phyloP scores from a whole-genome alignment of 1,284 basidiomycete genomes.

The Apiotrichum gracile region DNA sequence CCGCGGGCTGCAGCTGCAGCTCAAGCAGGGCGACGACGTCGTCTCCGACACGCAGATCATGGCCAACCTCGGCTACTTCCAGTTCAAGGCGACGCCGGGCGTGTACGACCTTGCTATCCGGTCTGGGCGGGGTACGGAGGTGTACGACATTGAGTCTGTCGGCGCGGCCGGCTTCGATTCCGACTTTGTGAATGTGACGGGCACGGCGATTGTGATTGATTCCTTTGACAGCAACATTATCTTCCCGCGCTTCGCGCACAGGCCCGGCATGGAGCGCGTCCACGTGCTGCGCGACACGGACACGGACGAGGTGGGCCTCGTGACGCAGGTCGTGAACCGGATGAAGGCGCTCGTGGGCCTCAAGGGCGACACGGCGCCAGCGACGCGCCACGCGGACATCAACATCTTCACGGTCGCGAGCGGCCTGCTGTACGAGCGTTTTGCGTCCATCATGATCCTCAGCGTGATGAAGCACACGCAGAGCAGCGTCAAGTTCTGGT shows the following conservation, averaged over 20 bases:
- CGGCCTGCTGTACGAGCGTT: constrained; percentile 93
- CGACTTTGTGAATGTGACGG: constrained; percentile 58
- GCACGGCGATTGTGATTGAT: constrained; percentile 65
- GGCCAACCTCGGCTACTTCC: constrained; percentile 91
- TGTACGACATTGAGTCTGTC: constrained; percentile 76
- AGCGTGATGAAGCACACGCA: constrained; percentile 91
- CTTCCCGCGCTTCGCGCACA: constrained; percentile 69
- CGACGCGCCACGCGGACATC: constrained; percentile 64
- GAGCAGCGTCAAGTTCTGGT: constrained; percentile 96
- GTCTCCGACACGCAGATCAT: constrained; percentile 83
- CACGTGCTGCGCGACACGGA: constrained; percentile 60
- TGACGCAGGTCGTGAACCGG: constrained; percentile 22
- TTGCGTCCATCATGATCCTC: constrained; percentile 96
- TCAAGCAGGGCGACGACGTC: constrained; percentile 52
- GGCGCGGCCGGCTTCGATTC: constrained; percentile 80
- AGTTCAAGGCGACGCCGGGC: constrained; percentile 89
- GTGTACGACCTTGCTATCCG: constrained; percentile 77
- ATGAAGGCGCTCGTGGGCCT: constrained; percentile 39
- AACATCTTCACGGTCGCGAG: constrained; percentile 99
- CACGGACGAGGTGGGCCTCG: constrained; percentile 2
- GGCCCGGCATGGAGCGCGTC: constrained; percentile 68
- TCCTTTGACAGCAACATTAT: constrained; percentile 83
- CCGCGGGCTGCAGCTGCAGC: constrained; percentile 76
- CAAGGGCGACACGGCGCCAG: constrained; percentile 16
- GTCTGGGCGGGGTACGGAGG: constrained; percentile 68